Evolutionary conservation across 2,329 filamentous ascomycete genomes (phyloP), one percentile per base, ranked within the genome.

Genomic region (Furcasterigmium sp.): DNA sequence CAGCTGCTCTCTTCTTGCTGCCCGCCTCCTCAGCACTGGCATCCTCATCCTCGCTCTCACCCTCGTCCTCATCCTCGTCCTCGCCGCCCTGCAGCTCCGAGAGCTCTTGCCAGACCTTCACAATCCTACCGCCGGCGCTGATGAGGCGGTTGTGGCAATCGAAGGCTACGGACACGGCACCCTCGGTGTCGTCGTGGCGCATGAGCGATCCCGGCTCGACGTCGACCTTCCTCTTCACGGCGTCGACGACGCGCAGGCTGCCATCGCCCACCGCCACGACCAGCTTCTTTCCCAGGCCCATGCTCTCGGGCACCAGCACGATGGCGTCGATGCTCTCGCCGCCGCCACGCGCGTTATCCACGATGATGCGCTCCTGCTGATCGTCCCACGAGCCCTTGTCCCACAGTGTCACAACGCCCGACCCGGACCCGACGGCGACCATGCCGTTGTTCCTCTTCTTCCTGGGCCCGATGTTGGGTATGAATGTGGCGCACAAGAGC

Each of bases 301-400:
- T 70, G 15, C 78, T 79, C 26, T 85, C 79, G 0, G 90, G 89
- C 15, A 93, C 70, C 41, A 85, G 65, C 2, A 80, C 74, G 47
- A 96, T 70, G n/a, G 82, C 77, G 57, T 97, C 91, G 34, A 96
- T 68, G 46, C 86, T 88, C 61, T 94, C 90, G 36, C 80, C 87
- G 8, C 80, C 84, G 17, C 63, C 67, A 52, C 67, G 73, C 15
- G 73, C 76, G 9, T 72, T 66, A 51, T 89, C 83, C 8, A 96
- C 80, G 39, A 86, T 80, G 55, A 96, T 86, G 41, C 90, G 79
- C 65, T 95, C 90, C 53, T 94, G 87, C 61, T 95, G 89, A 61
- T 97, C 91, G 57, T 95, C 91, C 91, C 93, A 97, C 1, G 87
- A 81, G 1, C 91, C 91, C 52, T 85, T 85, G 63, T 98, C 91